phyloP scores from a whole-genome alignment of 2,329 filamentous ascomycete genomes.

The Alternaria triticina region DNA sequence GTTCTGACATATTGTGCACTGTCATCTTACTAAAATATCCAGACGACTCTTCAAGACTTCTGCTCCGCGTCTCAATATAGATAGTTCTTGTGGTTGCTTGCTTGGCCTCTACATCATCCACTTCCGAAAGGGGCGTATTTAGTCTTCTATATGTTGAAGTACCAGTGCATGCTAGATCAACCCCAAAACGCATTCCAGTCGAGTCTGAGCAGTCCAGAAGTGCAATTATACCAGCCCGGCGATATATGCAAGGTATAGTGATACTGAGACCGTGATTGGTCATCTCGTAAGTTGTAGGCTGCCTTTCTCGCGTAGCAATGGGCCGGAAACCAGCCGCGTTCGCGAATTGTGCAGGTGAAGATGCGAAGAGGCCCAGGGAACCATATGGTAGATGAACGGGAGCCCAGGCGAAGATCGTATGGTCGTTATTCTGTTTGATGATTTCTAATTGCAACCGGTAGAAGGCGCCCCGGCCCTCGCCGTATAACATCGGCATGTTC shows the following conservation, averaged over 20 bases:
- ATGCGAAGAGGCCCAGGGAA: not conserved
- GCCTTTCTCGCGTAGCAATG: not conserved
- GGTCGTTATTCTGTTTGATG: not conserved
- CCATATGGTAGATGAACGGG: not conserved
- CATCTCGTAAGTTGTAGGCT: not conserved
- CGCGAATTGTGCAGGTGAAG: not conserved
- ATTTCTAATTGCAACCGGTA: not conserved
- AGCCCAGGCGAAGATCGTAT: not conserved
- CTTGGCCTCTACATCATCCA: not conserved
- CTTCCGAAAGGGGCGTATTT: not conserved
- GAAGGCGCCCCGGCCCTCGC: not conserved
- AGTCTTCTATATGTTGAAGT: not conserved
- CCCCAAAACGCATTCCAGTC: not conserved
- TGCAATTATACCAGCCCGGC: not conserved
- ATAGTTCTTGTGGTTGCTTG: not conserved
- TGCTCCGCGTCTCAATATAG: not conserved
- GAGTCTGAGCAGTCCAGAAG: not conserved
- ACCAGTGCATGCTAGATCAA: not conserved
- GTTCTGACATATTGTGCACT: not conserved
- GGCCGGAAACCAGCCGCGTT: not conserved
- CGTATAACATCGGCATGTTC: not conserved
- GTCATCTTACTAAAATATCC: not conserved
- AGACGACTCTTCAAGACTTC: not conserved
- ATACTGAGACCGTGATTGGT: not conserved
- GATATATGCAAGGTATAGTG: not conserved